Base-by-base conservation (phyloP, 495 filamentous ascomycete genomes). In the Rhizodiscina lignyota region DNA sequence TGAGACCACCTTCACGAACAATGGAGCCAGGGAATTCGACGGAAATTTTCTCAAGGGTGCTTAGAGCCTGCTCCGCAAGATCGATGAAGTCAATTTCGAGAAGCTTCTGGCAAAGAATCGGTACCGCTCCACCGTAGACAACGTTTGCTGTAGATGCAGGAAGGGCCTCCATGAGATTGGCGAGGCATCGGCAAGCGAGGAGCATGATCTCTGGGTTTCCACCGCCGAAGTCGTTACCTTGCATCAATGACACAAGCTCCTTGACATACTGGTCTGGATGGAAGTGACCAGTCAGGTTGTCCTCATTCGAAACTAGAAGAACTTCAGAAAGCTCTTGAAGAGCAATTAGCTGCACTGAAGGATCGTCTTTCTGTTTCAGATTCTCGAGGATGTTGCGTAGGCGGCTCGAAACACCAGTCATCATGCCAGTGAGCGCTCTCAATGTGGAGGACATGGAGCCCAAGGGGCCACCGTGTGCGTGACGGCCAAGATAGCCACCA, bases 201-300 rank as follows among this genome's bases (percentile, higher is more conserved):
- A 96, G 75, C 86, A 94, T 94, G 45, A 94, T 94, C 55, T 99
- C 87, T 3, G 86, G 79, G 49, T 93, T 94, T 52, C 91, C 84
- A 44, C 86, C 82, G 15, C 82, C 84, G 34, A 72, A 70, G 19
- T 87, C 79, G 50, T 74, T 77, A 0, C 87, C 83, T 43, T 91
- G 78, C 89, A 99, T 94, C 45, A 99, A 59, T 1, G 67, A 55
- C 19, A 96, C 84, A 39, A 99, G 65, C 51, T 99, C 91, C 58
- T 94, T 96, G 35, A 96, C 82, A 45, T 89, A 94, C 12, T 77
- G 68, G 57, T 99, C 91, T 1, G 87, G 83, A 4, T 80, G 82
- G 58, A 99, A 96, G 47, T 94, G 81, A 15, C 91, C 91, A 11
- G 86, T 85, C 13, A 99, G 67, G 41, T 91, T 94, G 49, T 99